Evolutionary conservation across 2,329 filamentous ascomycete species (phyloP).

Genomic region (Grosmannia serpens): DNA sequence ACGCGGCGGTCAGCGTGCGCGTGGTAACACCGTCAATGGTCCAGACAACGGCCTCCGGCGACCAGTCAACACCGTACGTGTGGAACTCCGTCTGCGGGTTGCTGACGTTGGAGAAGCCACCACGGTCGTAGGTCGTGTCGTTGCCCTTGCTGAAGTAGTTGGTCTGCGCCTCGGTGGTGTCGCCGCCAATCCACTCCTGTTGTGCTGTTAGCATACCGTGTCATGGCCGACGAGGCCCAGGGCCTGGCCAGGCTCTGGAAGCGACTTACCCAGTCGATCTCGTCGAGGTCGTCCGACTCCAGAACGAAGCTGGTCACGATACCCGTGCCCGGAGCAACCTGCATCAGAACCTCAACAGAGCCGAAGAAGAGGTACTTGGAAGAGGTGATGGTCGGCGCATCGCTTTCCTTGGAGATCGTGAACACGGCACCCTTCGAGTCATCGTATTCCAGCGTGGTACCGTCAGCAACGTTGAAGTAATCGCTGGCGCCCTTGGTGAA

Average conservation of each 20-base stretch:
- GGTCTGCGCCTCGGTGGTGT: constrained; percentile 64
- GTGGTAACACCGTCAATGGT: constrained; percentile 39
- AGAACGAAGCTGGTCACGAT: constrained; percentile 86
- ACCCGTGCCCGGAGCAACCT: constrained; percentile 68
- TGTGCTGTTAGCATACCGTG: background rate
- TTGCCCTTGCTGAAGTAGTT: constrained; percentile 77
- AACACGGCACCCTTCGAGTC: constrained; percentile 38
- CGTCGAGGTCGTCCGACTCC: constrained; percentile 82
- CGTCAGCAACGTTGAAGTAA: constrained; percentile 33
- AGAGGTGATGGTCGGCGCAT: constrained; percentile 62
- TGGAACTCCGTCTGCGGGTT: constrained; percentile 43
- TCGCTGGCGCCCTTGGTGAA: constrained; percentile 63
- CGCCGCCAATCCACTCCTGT: constrained; percentile 71
- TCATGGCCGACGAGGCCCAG: background rate
- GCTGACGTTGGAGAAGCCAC: constrained; percentile 46
- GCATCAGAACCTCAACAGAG: constrained; percentile 65
- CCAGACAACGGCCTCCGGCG: constrained; percentile 44
- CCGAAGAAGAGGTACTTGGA: constrained; percentile 97
- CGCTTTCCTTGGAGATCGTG: constrained; percentile 54
- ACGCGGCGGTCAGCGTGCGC: constrained; percentile 34
- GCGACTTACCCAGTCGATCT: constrained; percentile 64
- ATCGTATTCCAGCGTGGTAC: constrained; percentile 37
- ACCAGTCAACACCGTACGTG: constrained; percentile 61
- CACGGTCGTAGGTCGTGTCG: constrained; percentile 59
- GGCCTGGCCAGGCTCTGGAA: background rate